Evolutionary conservation across 208 protist species (phyloP).

Genomic region (Leishmania lainsoni): DNA sequence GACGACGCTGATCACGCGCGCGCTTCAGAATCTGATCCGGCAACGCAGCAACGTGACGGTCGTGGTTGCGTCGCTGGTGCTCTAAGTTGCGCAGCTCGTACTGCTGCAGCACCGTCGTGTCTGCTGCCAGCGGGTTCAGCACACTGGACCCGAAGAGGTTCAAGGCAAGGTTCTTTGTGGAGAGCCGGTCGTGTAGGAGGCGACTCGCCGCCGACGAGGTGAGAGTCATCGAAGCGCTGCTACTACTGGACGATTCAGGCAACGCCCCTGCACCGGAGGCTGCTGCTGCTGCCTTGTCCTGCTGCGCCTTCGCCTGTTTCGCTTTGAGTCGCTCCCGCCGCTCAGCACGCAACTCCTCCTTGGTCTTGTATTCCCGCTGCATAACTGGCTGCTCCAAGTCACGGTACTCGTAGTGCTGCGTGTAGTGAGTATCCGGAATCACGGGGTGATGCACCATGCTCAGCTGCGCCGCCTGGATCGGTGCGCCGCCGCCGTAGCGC

Average conservation of each 20-base stretch:
- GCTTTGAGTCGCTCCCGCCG: slow-evolving; percentile 49
- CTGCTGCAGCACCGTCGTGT: slow-evolving; percentile 65
- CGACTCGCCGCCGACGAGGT: slow-evolving; percentile 14
- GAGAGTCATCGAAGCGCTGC: background rate
- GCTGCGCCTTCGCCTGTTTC: slow-evolving; percentile 40
- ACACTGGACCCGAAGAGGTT: slow-evolving; percentile 69
- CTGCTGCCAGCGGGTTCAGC: slow-evolving; percentile 69
- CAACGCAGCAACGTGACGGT: slow-evolving; percentile 77
- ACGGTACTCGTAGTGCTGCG: slow-evolving; percentile 42
- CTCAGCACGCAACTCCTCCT: slow-evolving; percentile 68
- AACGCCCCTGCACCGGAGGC: background rate
- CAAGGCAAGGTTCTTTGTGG: slow-evolving; percentile 55
- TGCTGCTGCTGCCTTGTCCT: background rate
- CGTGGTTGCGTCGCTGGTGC: slow-evolving; percentile 81
- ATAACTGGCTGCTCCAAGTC: slow-evolving; percentile 27
- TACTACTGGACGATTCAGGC: background rate
- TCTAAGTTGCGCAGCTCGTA: slow-evolving; percentile 79
- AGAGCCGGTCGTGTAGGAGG: slow-evolving; percentile 59
- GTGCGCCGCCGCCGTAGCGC: slow-evolving; percentile 46
- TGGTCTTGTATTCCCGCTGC: slow-evolving; percentile 49
- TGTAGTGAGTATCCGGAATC: slow-evolving; percentile 65
- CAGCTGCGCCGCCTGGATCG: slow-evolving; percentile 29
- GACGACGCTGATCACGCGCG: slow-evolving; percentile 46
- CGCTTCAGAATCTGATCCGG: slow-evolving; percentile 77
- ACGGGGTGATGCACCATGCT: slow-evolving; percentile 60